Evolutionary conservation across 306 rosid species (phyloP), one percentile per base, ranked within the genome.

Genomic region (Carpinus viminea): DNA sequence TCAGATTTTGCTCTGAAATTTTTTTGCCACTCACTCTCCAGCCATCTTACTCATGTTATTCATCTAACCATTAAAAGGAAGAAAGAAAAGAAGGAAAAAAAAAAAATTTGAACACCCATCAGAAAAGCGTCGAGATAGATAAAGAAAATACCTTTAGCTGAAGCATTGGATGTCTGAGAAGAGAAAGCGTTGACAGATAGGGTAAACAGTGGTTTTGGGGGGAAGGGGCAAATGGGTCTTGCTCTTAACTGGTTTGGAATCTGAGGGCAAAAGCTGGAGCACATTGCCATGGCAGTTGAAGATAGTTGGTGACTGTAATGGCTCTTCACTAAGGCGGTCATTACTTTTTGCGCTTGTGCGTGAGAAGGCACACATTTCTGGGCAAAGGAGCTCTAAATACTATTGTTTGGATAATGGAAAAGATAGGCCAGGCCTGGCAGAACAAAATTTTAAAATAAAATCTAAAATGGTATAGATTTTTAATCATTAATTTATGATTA

Each of bases 271-370:
- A 83, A 83, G 91, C 82, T 82, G 4, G 94, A 88, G 83, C 86
- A 81, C 88, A 92, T 66, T 62, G 85, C 88, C 90, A 86, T 84
- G 82, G 89, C 87, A n/a, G 88, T 79, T 26, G 89, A 87, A 80
- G 89, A 59, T 70, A 82, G 51, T 74, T 76, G 78, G 62, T 72
- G 87, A 76, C 53, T 46, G 82, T 34, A 70, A 68, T 74, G 46
- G 72, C 70, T 51, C 80, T 79, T 86, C 78, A 85, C 73, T 55
- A 88, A 72, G 24, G 48, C 45, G 70, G 83, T 62, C 87, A 79
- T 80, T 13, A 73, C 45, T 72, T 28, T 9, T 36, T 21, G 74
- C 8, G 21, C 57, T 77, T 65, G 57, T 56, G 31, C n/a, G 69
- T 34, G 75, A 12, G 52, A 52, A 73, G 64, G 80, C 80, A 36